Conservation (phyloP, 257 asterid species). For the Solanum sitiens region DNA sequence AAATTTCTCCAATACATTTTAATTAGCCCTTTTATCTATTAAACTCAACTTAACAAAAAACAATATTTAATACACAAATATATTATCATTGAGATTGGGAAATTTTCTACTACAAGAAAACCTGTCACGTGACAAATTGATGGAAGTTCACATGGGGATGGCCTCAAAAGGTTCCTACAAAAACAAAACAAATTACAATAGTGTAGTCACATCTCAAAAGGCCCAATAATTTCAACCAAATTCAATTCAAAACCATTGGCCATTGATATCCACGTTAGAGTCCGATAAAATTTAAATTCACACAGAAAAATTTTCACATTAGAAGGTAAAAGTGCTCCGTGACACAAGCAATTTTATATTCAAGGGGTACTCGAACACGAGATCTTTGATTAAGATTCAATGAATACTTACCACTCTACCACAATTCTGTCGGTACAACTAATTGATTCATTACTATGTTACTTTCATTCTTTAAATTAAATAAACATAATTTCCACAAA, state of each 20-base stretch:
- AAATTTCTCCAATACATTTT: not conserved
- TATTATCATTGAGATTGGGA: not conserved
- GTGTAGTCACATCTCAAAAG: slow-evolving; percentile 30
- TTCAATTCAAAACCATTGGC: not conserved
- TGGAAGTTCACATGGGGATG: slow-evolving; percentile 30
- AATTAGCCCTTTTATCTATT: not conserved
- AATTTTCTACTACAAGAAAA: not conserved
- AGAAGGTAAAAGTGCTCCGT: rapidly evolving
- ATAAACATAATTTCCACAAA: not conserved
- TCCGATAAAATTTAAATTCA: not conserved
- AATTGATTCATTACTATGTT: not conserved
- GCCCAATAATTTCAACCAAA: slow-evolving; percentile 4
- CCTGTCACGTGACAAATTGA: slow-evolving; percentile 23
- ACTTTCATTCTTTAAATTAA: not conserved
- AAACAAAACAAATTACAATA: not conserved
- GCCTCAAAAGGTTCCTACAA: not conserved
- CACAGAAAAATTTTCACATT: rapidly evolving
- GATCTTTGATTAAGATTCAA: too few relatives aligned
- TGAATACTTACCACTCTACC: too few relatives aligned
- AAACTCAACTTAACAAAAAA: not conserved
- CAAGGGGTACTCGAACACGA: rapidly evolving
- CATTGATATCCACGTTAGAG: too few relatives aligned
- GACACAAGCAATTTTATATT: too few relatives aligned
- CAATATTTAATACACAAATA: not conserved
- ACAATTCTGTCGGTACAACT: not conserved